Conservation (phyloP, 129 eudicot species). For the Tagetes patula region DNA sequence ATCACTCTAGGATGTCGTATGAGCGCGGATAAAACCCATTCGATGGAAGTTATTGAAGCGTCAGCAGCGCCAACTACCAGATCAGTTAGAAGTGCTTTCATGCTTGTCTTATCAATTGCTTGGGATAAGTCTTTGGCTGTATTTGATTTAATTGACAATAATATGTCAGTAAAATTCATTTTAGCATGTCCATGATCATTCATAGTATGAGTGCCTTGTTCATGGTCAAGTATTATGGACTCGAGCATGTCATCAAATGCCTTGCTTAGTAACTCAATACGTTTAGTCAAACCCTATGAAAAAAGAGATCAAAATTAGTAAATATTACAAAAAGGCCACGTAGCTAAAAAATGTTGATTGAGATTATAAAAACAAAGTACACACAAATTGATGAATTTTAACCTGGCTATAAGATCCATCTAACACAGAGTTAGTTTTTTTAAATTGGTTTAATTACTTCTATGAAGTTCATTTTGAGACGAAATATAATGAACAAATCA, state of each 20-base stretch:
- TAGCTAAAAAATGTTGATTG: too few relatives aligned
- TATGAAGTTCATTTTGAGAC: too few relatives aligned
- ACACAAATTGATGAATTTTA: too few relatives aligned
- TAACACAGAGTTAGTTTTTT: too few relatives aligned
- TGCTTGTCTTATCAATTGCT: neutral
- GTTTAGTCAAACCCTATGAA: neutral
- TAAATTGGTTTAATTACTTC: too few relatives aligned
- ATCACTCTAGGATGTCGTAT: neutral
- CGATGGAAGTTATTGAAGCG: neutral
- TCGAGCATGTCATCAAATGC: neutral
- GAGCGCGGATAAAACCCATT: neutral
- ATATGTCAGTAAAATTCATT: neutral
- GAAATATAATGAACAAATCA: too few relatives aligned
- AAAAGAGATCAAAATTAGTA: too few relatives aligned
- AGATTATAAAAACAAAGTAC: too few relatives aligned
- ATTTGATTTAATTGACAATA: neutral
- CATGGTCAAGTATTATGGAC: neutral
- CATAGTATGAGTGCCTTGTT: neutral
- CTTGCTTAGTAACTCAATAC: neutral
- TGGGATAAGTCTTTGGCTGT: neutral
- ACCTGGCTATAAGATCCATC: too few relatives aligned
- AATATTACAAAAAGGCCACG: too few relatives aligned
- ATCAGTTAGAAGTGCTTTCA: neutral
- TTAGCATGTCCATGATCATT: neutral
- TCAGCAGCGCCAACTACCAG: neutral